A percentile compares a stretch with the other conserved stretches of the same genome.
Evolutionary conservation across 2,329 filamentous ascomycete species (phyloP).

Genomic region (Diaporthe sp.): DNA sequence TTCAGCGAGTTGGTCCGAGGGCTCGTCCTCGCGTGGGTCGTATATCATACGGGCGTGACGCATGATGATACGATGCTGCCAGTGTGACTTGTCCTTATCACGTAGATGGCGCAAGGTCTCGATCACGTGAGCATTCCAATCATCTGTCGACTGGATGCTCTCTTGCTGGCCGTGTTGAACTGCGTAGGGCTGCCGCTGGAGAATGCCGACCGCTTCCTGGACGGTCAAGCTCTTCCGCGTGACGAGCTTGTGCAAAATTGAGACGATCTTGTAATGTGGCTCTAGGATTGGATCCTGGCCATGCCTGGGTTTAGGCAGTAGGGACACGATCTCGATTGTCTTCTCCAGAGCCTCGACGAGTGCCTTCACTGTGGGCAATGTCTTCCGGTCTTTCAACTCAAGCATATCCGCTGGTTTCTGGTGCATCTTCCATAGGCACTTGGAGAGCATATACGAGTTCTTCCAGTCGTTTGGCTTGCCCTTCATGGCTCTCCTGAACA

Average conservation of each 20-base stretch:
- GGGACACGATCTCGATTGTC: slow-evolving; percentile 64
- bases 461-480: slow-evolving; percentile 70
- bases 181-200: slow-evolving; percentile 70
- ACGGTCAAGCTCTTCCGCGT: slow-evolving; percentile 61
- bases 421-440: slow-evolving; percentile 76
- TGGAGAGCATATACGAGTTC: slow-evolving; percentile 72
- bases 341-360: slow-evolving; percentile 66
- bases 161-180: slow-evolving; percentile 62
- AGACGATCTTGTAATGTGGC: slow-evolving; percentile 92
- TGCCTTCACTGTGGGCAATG: slow-evolving; percentile 54
- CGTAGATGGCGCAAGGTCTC: slow-evolving; percentile 64
- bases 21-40: slow-evolving; percentile 53
- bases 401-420: slow-evolving; percentile 61
- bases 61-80: slow-evolving; percentile 93
- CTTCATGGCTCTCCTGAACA: slow-evolving; percentile 69
- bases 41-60: slow-evolving; percentile 74
- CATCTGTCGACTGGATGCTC: slow-evolving; percentile 70
- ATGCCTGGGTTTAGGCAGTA: slow-evolving; percentile 67
- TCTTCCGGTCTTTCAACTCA: slow-evolving; percentile 57
- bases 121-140: slow-evolving; percentile 70
- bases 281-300: slow-evolving; percentile 85
- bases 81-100: slow-evolving; percentile 90
- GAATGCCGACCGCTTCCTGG: slow-evolving; percentile 64
- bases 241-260: slow-evolving; percentile 86
- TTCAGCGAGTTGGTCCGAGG: slow-evolving; percentile 66